phyloP scores from a whole-genome alignment of 2,329 filamentous ascomycete species.

The Sporothrix dimorphospora region DNA sequence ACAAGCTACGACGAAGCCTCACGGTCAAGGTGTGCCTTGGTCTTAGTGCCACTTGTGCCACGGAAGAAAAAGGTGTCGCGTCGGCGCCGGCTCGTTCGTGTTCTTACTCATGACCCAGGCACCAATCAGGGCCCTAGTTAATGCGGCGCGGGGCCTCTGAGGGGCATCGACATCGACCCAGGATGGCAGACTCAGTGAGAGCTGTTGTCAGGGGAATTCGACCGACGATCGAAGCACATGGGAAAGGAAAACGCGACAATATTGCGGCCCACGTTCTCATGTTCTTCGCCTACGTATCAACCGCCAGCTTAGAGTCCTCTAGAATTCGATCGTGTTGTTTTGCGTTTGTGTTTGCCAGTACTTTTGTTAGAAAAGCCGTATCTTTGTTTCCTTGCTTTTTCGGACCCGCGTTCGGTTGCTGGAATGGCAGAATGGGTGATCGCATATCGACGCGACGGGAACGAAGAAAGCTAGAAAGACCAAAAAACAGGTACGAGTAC shows the following conservation, averaged over 20 bases:
- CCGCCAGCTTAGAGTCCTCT: neutral
- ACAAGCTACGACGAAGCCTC: neutral
- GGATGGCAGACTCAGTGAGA: neutral
- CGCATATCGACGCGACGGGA: neutral
- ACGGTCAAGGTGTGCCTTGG: neutral
- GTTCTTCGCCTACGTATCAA: neutral
- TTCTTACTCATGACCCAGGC: slow-evolving; percentile 14
- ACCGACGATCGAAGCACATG: no score
- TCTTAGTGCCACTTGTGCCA: neutral
- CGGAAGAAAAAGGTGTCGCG: neutral
- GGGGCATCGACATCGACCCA: neutral
- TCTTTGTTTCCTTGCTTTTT: neutral
- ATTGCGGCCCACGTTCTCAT: slow-evolving; percentile 1
- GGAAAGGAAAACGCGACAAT: neutral
- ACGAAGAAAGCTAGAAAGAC: neutral
- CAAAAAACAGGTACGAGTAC: neutral
- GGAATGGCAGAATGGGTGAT: neutral
- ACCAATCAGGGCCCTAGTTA: neutral
- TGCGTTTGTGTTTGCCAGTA: neutral
- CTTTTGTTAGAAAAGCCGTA: neutral
- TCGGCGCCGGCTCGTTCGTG: neutral
- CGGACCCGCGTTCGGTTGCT: neutral
- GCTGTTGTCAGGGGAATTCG: no score
- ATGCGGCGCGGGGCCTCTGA: slow-evolving; percentile 4
- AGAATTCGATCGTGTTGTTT: neutral